Percentiles rank a stretch among this genome's conserved stretches.
Evolutionary conservation across 2,329 filamentous ascomycete species (phyloP).

Genomic region (Orbilia oligospora): DNA sequence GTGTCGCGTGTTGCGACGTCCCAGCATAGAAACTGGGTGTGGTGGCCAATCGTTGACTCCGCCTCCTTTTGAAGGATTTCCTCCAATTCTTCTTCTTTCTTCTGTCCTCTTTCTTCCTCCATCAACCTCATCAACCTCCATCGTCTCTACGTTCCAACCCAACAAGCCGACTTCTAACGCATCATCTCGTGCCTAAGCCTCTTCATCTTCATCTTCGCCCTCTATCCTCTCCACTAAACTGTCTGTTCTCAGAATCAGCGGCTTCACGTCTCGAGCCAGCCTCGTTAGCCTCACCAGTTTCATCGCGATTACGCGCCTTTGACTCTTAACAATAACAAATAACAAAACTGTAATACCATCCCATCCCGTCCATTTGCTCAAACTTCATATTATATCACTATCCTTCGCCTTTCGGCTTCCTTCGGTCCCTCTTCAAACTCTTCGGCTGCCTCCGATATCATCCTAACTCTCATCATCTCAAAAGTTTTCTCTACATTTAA

Average conservation of each 20-base stretch:
- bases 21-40: constrained; percentile 16
- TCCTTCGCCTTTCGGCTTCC: constrained; percentile 10
- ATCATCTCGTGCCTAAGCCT: constrained; percentile 11
- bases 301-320: constrained; percentile 50
- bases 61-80: constrained; percentile 31
- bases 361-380: constrained; percentile 25
- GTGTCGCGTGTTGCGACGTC: constrained; percentile 44
- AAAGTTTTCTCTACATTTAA: constrained; percentile 14
- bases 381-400: background rate
- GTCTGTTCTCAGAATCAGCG: background rate
- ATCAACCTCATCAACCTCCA: constrained; percentile 21
- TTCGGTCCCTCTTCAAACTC: background rate
- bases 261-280: constrained; percentile 12
- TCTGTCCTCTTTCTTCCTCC: constrained; percentile 24
- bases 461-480: constrained; percentile 48
- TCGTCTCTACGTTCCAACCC: constrained; percentile 16
- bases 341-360: constrained; percentile 40
- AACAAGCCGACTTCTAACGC: background rate
- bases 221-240: background rate
- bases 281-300: constrained; percentile 47
- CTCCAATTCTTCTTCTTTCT: constrained; percentile 44
- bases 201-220: background rate
- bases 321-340: constrained; percentile 1
- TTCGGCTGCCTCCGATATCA: constrained; percentile 19
- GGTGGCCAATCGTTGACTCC: constrained; percentile 32